These are phyloP conservation scores for Cyclocybe aegerita DNA, from an alignment of 768 basidiomycete species.

Conservation along the genomic window DNA sequence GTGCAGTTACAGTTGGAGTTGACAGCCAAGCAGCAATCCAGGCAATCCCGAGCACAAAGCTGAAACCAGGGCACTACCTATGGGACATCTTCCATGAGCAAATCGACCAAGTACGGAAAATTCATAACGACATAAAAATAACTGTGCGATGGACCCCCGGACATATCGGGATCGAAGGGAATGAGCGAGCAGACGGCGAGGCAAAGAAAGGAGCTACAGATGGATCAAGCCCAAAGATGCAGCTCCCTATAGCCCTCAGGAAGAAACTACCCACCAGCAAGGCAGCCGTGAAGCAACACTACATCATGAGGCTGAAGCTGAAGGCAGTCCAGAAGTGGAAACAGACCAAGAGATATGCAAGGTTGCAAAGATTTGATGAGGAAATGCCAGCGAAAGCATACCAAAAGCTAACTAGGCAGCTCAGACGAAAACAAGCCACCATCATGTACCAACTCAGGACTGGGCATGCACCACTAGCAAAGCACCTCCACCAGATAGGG, in stretches of 20 bases:
- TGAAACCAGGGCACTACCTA: slow-evolving; percentile 1
- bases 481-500: slow-evolving; percentile 1
- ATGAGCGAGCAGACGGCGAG: slow-evolving; percentile 2
- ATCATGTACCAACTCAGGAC: slow-evolving; percentile 4
- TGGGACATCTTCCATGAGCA: not conserved
- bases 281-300: slow-evolving; percentile 3
- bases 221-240: not conserved
- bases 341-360: too few species aligned
- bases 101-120: not conserved
- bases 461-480: not conserved
- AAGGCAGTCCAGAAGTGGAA: not conserved
- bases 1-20: too few species aligned
- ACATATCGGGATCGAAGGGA: slow-evolving; percentile 1
- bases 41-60: not conserved
- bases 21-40: slow-evolving; percentile 1
- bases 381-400: too few species aligned
- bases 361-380: too few species aligned
- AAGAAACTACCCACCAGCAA: slow-evolving; percentile 5
- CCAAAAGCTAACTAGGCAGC: too few species aligned
- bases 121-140: not conserved
- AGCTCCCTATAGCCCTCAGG: slow-evolving; percentile 1
- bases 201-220: not conserved
- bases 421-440: too few species aligned
- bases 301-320: not conserved
- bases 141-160: slow-evolving; percentile 5